Evolutionary conservation across 305 asterid species (phyloP).

Genomic region (Ajuga reptans): DNA sequence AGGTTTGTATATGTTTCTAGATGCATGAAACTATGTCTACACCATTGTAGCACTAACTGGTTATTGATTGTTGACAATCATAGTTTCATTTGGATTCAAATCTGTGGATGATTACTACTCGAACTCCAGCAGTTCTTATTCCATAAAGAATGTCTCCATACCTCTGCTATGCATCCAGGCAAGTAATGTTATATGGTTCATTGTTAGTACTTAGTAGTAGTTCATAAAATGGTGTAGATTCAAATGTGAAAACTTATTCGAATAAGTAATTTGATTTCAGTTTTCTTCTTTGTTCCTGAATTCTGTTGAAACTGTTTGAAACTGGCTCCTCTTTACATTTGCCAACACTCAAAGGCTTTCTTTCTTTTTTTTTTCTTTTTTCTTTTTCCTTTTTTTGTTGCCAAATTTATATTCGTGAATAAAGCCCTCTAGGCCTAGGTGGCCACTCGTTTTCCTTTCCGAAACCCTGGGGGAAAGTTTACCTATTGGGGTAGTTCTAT

Average conservation of each 20-base stretch:
- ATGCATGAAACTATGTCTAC: slow-evolving; percentile 16
- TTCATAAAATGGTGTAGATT: neutral
- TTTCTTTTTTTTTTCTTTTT: too few species aligned
- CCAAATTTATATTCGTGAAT: neutral
- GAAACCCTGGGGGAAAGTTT: neutral
- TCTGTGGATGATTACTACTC: slow-evolving; percentile 93
- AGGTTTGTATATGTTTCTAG: slow-evolving; percentile 39
- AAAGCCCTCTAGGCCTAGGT: neutral
- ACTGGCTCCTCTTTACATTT: neutral
- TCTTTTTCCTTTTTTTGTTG: neutral
- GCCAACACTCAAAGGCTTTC: neutral
- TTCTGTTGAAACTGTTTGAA: neutral
- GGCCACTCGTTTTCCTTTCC: too few species aligned
- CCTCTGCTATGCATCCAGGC: slow-evolving; percentile 96
- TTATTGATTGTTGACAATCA: slow-evolving; percentile 15
- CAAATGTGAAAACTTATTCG: neutral
- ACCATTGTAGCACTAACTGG: slow-evolving; percentile 9
- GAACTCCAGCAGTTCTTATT: slow-evolving; percentile 86
- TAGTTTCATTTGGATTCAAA: slow-evolving; percentile 96
- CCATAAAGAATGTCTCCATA: slow-evolving; percentile 52
- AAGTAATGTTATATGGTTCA: slow-evolving; percentile 23
- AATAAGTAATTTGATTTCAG: neutral
- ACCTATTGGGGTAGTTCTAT: neutral
- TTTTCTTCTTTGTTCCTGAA: neutral
- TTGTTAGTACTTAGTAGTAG: neutral